Conservation (phyloP, 2,329 filamentous ascomycete species). For the Colletotrichum musae region DNA sequence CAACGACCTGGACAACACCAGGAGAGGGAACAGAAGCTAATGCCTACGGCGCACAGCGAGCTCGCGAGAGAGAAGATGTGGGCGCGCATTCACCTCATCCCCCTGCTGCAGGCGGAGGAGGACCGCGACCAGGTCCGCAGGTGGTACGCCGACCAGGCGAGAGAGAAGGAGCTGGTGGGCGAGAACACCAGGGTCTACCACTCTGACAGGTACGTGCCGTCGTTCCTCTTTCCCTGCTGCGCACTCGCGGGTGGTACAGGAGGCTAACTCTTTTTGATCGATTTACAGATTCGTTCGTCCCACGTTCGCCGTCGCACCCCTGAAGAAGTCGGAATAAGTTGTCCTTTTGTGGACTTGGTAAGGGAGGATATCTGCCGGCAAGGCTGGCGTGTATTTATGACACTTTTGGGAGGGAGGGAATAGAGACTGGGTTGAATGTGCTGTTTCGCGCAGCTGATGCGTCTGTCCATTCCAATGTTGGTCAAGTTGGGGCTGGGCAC, state of each 20-base stretch:
- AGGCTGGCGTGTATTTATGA: conserved; percentile 30
- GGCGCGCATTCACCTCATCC: conserved; percentile 94
- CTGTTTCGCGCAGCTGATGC: not conserved
- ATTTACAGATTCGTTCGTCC: conserved; percentile 81
- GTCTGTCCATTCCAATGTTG: not conserved
- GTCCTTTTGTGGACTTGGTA: not conserved
- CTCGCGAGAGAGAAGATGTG: conserved; percentile 98
- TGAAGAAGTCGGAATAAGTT: conserved; percentile 68
- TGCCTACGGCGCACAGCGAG: conserved; percentile 71
- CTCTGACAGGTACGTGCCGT: conserved; percentile 79
- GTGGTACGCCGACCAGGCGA: conserved; percentile 86
- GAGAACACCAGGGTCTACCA: conserved; percentile 89
- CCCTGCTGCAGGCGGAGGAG: conserved; percentile 94
- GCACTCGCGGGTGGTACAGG: not conserved
- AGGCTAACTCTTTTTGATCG: not conserved
- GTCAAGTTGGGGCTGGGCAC: not conserved
- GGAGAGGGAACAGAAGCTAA: not conserved
- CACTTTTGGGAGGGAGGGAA: conserved; percentile 21
- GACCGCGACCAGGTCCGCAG: conserved; percentile 94
- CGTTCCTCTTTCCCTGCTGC: not conserved
- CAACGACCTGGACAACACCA: too few relatives aligned
- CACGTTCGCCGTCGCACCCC: conserved; percentile 82
- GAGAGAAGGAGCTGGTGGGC: conserved; percentile 92
- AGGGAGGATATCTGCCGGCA: not conserved
- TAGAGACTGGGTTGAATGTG: conserved; percentile 17